phyloP scores from a whole-genome alignment of 495 filamentous ascomycete genomes.

The Neurospora sp. region DNA sequence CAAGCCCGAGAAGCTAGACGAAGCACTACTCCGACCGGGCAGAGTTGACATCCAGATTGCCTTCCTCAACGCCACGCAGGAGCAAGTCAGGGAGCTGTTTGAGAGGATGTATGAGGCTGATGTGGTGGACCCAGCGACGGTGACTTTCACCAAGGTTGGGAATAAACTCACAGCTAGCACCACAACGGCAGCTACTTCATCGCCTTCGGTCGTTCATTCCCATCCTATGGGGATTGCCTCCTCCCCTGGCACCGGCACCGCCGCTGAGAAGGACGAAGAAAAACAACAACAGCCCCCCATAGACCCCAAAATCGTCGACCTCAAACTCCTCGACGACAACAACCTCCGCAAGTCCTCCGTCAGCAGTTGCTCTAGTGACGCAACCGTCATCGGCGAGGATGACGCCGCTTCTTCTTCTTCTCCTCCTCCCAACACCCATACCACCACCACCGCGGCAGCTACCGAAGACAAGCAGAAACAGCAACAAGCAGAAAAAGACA shows the following conservation, averaged over 20 bases:
- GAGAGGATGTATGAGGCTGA: constrained; percentile 56
- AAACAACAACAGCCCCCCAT: not conserved
- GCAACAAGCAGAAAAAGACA: not conserved
- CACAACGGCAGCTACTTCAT: not conserved
- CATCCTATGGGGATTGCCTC: not conserved
- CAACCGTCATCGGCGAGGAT: constrained; percentile 7
- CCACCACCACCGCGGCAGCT: not conserved
- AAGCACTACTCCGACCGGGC: constrained; percentile 65
- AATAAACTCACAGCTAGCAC: not conserved
- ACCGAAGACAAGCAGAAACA: not conserved
- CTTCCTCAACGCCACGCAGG: constrained; percentile 54
- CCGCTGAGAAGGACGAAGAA: not conserved
- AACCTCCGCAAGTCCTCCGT: not conserved
- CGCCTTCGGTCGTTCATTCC: not conserved
- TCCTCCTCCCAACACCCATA: not conserved
- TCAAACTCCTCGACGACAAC: not conserved
- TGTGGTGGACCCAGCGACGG: not conserved
- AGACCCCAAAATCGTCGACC: not conserved
- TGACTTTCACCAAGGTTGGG: not conserved
- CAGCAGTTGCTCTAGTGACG: constrained; percentile 1
- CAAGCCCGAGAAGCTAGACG: constrained; percentile 61
- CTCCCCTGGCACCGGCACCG: not conserved
- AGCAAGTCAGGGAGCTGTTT: constrained; percentile 60
- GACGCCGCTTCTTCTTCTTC: not conserved
- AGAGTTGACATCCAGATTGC: constrained; percentile 63